Evolutionary conservation across 176 grass and related monocot species (phyloP).

Genomic region (Triticum turgidum): DNA sequence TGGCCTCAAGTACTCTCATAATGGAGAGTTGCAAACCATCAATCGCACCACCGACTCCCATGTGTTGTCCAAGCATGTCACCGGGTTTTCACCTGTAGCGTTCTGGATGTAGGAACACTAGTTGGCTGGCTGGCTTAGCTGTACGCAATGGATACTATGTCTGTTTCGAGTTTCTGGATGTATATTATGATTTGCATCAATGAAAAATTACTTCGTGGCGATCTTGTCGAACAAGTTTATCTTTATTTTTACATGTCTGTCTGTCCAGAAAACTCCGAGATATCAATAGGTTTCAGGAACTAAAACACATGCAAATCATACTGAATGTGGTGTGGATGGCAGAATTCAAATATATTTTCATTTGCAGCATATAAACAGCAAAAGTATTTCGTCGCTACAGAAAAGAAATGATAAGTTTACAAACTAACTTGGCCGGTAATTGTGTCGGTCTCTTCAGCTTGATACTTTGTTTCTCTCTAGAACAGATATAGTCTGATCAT

Average conservation of each 20-base stretch:
- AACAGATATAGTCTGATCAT: no score
- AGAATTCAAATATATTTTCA: no score
- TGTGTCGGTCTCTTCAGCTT: no score
- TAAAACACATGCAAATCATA: not conserved
- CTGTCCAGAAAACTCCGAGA: not conserved
- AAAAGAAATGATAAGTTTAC: no score
- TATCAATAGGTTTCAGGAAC: not conserved
- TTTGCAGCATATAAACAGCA: no score
- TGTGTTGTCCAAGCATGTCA: not conserved
- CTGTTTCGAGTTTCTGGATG: not conserved
- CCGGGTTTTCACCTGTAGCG: not conserved
- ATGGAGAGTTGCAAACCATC: not conserved
- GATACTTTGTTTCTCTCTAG: no score
- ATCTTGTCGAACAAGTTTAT: not conserved
- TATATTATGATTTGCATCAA: not conserved
- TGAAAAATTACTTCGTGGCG: not conserved
- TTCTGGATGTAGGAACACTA: constrained; percentile 1
- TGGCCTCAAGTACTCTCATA: not conserved
- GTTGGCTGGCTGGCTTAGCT: not conserved
- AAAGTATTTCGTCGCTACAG: no score
- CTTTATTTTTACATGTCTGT: not conserved
- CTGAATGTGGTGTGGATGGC: no score
- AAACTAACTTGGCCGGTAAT: no score
- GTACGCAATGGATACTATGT: not conserved
- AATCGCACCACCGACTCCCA: not conserved